Percentiles rank a stretch among this genome's conserved stretches.
phyloP scores from a whole-genome alignment of 78 protist genomes.

The Creolimax fragrantissima region DNA sequence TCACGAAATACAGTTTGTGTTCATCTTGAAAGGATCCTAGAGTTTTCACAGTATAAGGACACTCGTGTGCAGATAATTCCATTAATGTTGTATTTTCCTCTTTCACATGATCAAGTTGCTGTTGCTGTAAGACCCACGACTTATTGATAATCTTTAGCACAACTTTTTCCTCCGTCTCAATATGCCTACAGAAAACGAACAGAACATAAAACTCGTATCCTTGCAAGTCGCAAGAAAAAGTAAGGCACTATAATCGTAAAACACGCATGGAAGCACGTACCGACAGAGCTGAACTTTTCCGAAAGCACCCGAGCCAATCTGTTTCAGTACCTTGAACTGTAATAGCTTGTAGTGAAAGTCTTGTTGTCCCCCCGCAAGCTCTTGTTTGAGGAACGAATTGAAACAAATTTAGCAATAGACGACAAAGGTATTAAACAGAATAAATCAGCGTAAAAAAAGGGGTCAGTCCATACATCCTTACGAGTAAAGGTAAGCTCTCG shows the following conservation, averaged over 20 bases:
- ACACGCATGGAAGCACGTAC: background rate
- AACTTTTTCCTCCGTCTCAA: slow-evolving; percentile 4
- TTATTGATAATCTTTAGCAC: slow-evolving; percentile 18
- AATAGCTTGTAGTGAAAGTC: background rate
- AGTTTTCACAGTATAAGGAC: slow-evolving; percentile 18
- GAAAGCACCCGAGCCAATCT: slow-evolving; percentile 25
- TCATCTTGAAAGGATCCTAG: slow-evolving; percentile 35
- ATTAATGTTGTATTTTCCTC: background rate
- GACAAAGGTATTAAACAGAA: background rate
- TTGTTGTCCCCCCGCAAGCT: background rate
- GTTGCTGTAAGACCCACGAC: background rate
- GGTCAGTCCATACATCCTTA: background rate
- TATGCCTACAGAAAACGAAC: background rate
- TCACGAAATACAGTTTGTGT: slow-evolving; percentile 49
- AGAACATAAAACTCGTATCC: too few relatives aligned
- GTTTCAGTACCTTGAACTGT: background rate
- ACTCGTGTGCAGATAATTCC: slow-evolving; percentile 9
- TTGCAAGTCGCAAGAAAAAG: background rate
- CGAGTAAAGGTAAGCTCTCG: background rate
- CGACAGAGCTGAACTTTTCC: slow-evolving; percentile 9
- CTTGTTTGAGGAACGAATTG: background rate
- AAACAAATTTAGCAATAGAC: background rate
- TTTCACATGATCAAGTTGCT: slow-evolving; percentile 8
- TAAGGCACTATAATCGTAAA: background rate
- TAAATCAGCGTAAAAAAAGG: background rate